Evolutionary conservation across 2,329 filamentous ascomycete genomes (phyloP), one percentile per base, ranked within the genome.

Genomic region (Berkeleyomyces basicola): DNA sequence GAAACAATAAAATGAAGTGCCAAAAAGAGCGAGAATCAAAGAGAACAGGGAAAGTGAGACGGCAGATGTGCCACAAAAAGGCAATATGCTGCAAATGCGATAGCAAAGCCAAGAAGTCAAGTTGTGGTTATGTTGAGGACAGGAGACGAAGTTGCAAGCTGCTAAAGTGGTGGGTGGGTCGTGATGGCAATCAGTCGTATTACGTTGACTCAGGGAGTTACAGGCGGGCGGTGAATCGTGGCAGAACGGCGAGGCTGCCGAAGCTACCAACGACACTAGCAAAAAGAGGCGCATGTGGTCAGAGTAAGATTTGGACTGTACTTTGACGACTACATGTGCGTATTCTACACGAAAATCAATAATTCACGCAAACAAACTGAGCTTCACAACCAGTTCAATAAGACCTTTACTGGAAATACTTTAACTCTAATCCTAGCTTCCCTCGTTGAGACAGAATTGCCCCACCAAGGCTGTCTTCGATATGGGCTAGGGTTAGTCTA

Each of bases 21-120:
- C 51, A 59, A 60, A 62, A 59, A 60, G 33, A 55, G 31, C 33
- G 40, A 39, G 47, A 40, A n/a, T 4, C 23, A 49, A 57, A 61
- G 39, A n/a, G 33, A 16, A n/a, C n/a, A 16, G 0, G 3, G n/a
- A 33, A 43, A 36, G 53, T 2, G 9, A 33, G 39, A 33, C 60
- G 60, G 65, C 61, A 66, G 33, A 43, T 58, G 58, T 60, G 61
- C 65, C 64, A 63, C 64, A 66, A 58, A 63, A 61, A 66, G 61
- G 60, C 63, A 65, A 61, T 63, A 63, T 61, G 60, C 47, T 37
- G 10, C 31, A 49, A 37, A 43, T 31, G 49, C 49, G 3, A 16
- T 43, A 37, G 47, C 37, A 43, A 55, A 16, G 16, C 36, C 3
- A 44, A 40, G n/a, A 11, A 23, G 31, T 51, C 9, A 1, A 3